Base-by-base conservation (phyloP, 768 basidiomycete genomes). In the Russula sp. region DNA sequence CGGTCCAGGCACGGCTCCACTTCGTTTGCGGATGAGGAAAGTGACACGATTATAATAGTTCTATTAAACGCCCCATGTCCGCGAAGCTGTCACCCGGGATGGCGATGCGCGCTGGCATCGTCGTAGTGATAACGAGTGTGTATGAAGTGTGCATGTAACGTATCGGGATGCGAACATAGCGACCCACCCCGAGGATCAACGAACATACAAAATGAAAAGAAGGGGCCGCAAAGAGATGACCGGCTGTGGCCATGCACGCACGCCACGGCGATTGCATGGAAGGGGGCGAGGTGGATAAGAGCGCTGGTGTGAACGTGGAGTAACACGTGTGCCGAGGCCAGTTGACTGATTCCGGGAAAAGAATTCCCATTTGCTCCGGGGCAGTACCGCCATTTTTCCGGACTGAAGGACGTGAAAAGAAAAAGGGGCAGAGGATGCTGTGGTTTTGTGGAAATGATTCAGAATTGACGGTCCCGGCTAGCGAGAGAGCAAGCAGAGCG, bases 11-110 rank as follows among this genome's bases (percentile, higher is more conserved):
- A 49, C 45, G 1, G 56, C 38, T 20, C 56, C 38, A 34, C 56
- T 56, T 56, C 56, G 46, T 22, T 48, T 48, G 36, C 47, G 7
- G 58, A 50, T 59, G 58, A 61, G 53, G 46, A 55, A 61, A 48
- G 47, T 56, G 47, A 56, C 41, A 50, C 20, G 58, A 59, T 51
- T 35, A 59, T 59, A n/a, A 25, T 2, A 29, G 29, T 49, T 61
- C 14, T 61, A 61, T 61, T 61, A 61, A 61, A 49, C 39, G 49
- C 38, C 35, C 35, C 43, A 42, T n/a, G 29, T 42, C 41, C 56
- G 47, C 56, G 56, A 56, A 56, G 57, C 38, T 20, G 22, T 13
- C 34, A 5, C 38, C 32, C 45, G 20, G 59, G 38, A 20, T 20
- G 53, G 39, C 14, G 35, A 16, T 14, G 38, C 13, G 20, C 25